Conservation (phyloP, 257 asterid genomes). For the Datura wrightii region DNA sequence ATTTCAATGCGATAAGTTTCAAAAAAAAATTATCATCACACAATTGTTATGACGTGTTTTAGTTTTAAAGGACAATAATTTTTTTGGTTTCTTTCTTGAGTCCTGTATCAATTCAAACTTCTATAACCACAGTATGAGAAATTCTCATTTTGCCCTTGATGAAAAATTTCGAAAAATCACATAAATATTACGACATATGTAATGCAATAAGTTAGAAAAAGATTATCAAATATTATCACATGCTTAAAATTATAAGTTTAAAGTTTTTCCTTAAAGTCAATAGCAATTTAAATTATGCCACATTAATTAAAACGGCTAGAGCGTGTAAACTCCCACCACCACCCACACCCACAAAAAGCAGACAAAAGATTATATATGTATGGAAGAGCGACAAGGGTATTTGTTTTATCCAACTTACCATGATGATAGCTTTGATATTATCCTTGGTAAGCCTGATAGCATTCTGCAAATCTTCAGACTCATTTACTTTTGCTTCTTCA, state of each 20-base stretch:
- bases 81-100: not conserved
- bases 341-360: not conserved
- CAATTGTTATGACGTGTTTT: not conserved
- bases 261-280: no score
- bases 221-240: not conserved
- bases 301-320: not conserved
- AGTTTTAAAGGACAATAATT: not conserved
- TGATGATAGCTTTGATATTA: constrained; percentile 87
- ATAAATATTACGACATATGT: not conserved
- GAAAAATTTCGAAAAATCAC: not conserved
- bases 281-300: not conserved
- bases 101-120: not conserved
- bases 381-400: not conserved
- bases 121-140: not conserved
- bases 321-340: not conserved
- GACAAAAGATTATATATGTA: not conserved
- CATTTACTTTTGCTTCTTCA: constrained; percentile 53
- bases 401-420: constrained; percentile 51
- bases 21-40: not conserved
- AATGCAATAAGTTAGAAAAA: not conserved
- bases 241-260: not conserved
- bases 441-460: constrained; percentile 64
- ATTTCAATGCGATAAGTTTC: not conserved
- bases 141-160: not conserved
- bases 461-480: constrained; percentile 73